Conservation (phyloP, 2,329 filamentous ascomycete species). For the Phaeoacremonium minimum region DNA sequence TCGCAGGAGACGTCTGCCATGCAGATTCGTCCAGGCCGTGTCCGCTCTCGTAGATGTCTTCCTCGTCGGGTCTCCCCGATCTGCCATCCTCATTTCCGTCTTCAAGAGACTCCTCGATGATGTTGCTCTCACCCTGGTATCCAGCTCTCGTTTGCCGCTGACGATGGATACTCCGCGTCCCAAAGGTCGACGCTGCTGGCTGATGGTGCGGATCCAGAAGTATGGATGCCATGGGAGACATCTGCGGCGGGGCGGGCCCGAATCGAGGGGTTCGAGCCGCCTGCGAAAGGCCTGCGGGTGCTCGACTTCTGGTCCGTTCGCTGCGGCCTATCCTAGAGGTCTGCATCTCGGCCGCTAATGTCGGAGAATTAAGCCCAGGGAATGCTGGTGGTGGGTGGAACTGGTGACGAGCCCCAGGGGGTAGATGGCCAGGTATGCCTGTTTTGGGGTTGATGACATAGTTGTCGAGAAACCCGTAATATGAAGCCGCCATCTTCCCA, state of each 20-base stretch:
- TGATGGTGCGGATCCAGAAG: constrained; percentile 74
- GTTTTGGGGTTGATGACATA: constrained; percentile 74
- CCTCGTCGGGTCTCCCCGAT: constrained; percentile 53
- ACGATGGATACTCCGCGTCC: constrained; percentile 40
- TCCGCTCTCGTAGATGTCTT: constrained; percentile 49
- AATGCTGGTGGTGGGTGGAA: constrained; percentile 76
- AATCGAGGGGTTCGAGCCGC: constrained; percentile 35
- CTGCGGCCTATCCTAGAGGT: constrained; percentile 41
- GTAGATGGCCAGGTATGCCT: constrained; percentile 57
- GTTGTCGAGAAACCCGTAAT: constrained; percentile 91
- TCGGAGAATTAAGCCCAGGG: constrained; percentile 64
- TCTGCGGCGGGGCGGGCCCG: constrained; percentile 39
- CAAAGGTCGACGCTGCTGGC: constrained; percentile 46
- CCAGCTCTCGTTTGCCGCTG: constrained; percentile 37
- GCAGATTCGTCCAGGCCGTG: constrained; percentile 52
- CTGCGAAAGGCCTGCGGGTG: constrained; percentile 26
- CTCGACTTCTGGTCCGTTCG: constrained; percentile 39
- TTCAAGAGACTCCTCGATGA: constrained; percentile 53
- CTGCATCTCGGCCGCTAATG: constrained; percentile 51
- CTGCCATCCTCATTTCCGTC: constrained; percentile 32
- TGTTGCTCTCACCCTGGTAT: constrained; percentile 43
- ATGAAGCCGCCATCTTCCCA: constrained; percentile 96
- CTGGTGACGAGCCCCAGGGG: constrained; percentile 48
- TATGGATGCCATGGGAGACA: constrained; percentile 68
- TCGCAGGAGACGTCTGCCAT: constrained; percentile 54